Conservation (phyloP, 768 basidiomycete genomes). For the Cyclocybe aegerita region DNA sequence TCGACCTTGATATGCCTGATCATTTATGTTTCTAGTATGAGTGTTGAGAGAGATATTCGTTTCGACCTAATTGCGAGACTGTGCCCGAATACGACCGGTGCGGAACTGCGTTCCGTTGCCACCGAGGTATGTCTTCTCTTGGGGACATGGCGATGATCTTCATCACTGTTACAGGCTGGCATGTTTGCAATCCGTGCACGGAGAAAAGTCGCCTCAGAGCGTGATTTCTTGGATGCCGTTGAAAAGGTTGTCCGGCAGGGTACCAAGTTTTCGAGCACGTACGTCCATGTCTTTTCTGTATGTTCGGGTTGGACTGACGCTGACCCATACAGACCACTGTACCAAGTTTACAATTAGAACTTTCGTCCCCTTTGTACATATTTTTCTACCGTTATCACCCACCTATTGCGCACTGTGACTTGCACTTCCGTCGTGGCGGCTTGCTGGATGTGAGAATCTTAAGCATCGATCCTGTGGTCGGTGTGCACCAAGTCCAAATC, state of each 20-base stretch:
- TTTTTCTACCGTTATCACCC: no score
- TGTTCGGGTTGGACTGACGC: no score
- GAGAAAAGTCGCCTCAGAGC: slow-evolving; percentile 95
- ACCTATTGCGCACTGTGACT: no score
- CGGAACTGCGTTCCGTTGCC: slow-evolving; percentile 95
- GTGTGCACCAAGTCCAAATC: no score
- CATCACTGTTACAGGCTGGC: slow-evolving; percentile 65
- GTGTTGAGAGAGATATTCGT: slow-evolving; percentile 93
- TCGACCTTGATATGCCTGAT: background rate
- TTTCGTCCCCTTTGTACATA: no score
- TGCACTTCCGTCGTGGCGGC: no score
- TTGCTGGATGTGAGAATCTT: no score
- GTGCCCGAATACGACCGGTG: slow-evolving; percentile 98
- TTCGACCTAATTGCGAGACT: slow-evolving; percentile 96
- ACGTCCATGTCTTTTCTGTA: slow-evolving; percentile 32
- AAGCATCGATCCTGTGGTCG: no score
- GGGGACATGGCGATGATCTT: background rate
- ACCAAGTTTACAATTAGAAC: no score
- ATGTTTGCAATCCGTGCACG: slow-evolving; percentile 99
- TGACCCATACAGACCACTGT: no score
- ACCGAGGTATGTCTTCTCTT: slow-evolving; percentile 69
- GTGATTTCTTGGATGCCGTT: slow-evolving; percentile 96
- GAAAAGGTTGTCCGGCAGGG: slow-evolving; percentile 99
- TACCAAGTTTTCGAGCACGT: slow-evolving; percentile 97
- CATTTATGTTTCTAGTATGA: slow-evolving; percentile 53